Percentiles rank a stretch among this genome's conserved stretches.
phyloP scores from a whole-genome alignment of 2,329 filamentous ascomycete species.

The Thielaviopsis musarum region DNA sequence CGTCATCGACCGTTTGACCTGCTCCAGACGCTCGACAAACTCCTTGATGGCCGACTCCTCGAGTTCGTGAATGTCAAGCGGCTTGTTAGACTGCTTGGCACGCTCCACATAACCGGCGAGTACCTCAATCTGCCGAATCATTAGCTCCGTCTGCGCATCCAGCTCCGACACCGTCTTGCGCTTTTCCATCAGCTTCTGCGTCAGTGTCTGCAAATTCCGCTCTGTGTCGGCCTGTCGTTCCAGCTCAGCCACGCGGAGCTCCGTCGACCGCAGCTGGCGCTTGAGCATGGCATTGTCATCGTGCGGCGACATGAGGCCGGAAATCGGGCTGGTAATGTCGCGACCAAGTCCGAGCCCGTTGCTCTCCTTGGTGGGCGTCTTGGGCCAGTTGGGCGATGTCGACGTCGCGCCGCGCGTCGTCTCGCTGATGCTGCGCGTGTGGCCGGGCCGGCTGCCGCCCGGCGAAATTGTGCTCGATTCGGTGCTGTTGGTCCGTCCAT shows the following conservation, averaged over 20 bases:
- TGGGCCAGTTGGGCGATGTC: conserved; percentile 52
- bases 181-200: conserved; percentile 80
- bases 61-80: conserved; percentile 63
- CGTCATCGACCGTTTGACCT: conserved; percentile 42
- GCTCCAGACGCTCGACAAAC: conserved; percentile 59
- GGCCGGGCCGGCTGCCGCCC: conserved; percentile 25
- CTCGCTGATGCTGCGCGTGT: conserved; percentile 48
- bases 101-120: conserved; percentile 76
- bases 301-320: conserved; percentile 34
- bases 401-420: conserved; percentile 38
- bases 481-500: conserved; percentile 76
- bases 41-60: conserved; percentile 87
- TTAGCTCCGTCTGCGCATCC: conserved; percentile 88
- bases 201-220: conserved; percentile 55
- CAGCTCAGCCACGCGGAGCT: conserved; percentile 73
- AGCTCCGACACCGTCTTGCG: conserved; percentile 87
- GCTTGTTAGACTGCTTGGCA: conserved; percentile 66
- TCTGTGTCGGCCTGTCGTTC: conserved; percentile 57
- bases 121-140: conserved; percentile 79
- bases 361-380: conserved; percentile 45
- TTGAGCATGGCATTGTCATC: conserved; percentile 54
- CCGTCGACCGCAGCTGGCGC: conserved; percentile 62
- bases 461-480: conserved; percentile 23
- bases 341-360: conserved; percentile 22
- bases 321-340: conserved; percentile 57